A percentile compares a stretch with the other conserved stretches of the same genome.
phyloP scores from a whole-genome alignment of 176 grass and related monocot genomes.

The Ensete ventricosum region DNA sequence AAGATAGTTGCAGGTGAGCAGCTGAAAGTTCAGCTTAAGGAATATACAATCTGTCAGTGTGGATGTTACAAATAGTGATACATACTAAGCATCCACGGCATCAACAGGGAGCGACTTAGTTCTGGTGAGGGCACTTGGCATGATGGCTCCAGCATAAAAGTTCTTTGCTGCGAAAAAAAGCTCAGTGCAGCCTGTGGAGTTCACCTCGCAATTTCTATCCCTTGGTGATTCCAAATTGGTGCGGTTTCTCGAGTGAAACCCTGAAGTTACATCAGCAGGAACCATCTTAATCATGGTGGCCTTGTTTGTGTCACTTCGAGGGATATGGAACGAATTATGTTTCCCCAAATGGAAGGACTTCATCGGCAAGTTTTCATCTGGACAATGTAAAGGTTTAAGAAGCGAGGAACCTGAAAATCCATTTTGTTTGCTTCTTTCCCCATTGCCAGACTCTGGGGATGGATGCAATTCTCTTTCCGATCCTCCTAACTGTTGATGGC shows the following conservation, averaged over 20 bases:
- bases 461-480: background rate
- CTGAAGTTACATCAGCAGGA: background rate
- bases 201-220: constrained; percentile 5
- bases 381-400: background rate
- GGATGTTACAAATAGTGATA: background rate
- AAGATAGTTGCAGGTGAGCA: background rate
- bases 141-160: background rate
- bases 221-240: constrained; percentile 3
- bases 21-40: background rate
- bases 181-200: background rate
- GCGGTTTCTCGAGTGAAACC: background rate
- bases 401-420: background rate
- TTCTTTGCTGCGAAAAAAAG: background rate
- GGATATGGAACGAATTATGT: constrained; percentile 1
- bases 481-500: background rate
- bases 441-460: background rate
- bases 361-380: background rate
- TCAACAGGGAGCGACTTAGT: background rate
- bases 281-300: background rate
- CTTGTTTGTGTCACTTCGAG: background rate
- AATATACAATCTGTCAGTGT: background rate
- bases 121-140: background rate
- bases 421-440: background rate
- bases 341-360: constrained; percentile 11
- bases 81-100: background rate